Percentiles rank a stretch among this genome's conserved stretches.
Evolutionary conservation across 2,329 filamentous ascomycete species (phyloP).

Genomic region (Exophiala dermatitidis): DNA sequence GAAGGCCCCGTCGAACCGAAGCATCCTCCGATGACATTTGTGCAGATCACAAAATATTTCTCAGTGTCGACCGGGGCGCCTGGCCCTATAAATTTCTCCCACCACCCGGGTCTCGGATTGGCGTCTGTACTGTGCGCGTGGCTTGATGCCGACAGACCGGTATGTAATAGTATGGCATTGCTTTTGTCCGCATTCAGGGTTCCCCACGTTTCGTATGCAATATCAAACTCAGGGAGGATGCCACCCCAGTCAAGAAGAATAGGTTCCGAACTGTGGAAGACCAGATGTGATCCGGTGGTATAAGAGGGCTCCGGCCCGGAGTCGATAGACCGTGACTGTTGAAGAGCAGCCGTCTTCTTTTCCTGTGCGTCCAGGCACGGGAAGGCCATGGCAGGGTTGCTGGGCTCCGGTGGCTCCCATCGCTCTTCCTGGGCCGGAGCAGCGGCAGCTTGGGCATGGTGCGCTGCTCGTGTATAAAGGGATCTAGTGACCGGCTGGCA

Average conservation of each 20-base stretch:
- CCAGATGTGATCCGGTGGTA: constrained; percentile 76
- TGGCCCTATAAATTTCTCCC: constrained; percentile 96
- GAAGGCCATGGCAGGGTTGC: constrained; percentile 81
- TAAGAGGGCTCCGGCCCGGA: constrained; percentile 90
- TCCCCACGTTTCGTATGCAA: constrained; percentile 94
- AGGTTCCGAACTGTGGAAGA: constrained; percentile 65
- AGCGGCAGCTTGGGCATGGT: constrained; percentile 21
- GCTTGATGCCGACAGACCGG: constrained; percentile 90
- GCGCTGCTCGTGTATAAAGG: constrained; percentile 17
- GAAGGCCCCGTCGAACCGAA: constrained; percentile 91
- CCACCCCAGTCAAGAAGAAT: constrained; percentile 92
- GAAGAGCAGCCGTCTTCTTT: constrained; percentile 64
- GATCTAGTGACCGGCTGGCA: constrained; percentile 8
- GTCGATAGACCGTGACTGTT: constrained; percentile 48
- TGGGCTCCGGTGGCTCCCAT: constrained; percentile 36
- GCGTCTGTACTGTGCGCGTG: constrained; percentile 85
- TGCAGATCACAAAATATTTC: constrained; percentile 90
- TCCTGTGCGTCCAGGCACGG: constrained; percentile 84
- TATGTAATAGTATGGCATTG: constrained; percentile 89
- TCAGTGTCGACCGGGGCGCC: constrained; percentile 78
- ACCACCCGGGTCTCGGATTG: constrained; percentile 91
- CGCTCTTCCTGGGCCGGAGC: constrained; percentile 23
- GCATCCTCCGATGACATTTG: constrained; percentile 91
- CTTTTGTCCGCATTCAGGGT: constrained; percentile 67
- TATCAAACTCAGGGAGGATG: constrained; percentile 75